Percentiles rank a stretch among this genome's conserved stretches.
Conservation (phyloP, 306 rosid genomes). For the Luffa aegyptiaca region DNA sequence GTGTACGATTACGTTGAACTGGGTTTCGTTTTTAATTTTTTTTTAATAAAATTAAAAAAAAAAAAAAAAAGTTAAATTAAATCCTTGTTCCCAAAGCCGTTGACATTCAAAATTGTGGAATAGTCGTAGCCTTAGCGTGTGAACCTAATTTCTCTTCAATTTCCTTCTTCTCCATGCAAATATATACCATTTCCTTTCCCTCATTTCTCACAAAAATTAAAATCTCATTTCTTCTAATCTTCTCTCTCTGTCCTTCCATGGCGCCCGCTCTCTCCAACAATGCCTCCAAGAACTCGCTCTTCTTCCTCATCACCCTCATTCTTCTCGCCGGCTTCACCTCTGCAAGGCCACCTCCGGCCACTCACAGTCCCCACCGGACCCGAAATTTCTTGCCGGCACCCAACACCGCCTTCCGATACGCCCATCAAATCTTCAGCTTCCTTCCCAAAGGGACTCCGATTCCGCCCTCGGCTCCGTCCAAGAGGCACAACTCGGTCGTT, state of each 20-base stretch:
- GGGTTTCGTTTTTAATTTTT: not conserved
- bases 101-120: not conserved
- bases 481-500: conserved; percentile 56
- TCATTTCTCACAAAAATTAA: not conserved
- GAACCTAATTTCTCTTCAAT: not conserved
- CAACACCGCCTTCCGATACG: conserved; percentile 9
- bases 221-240: not conserved
- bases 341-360: not conserved
- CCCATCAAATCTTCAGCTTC: conserved; percentile 45
- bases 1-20: not conserved
- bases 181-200: not conserved
- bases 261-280: not conserved
- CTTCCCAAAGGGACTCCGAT: conserved; percentile 60
- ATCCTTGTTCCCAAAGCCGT: not conserved
- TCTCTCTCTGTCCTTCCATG: not conserved
- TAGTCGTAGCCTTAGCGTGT: not conserved
- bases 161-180: not conserved
- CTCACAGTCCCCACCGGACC: not conserved
- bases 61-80: not conserved
- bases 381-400: not conserved
- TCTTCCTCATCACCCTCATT: not conserved
- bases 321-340: not conserved
- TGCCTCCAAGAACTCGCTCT: not conserved
- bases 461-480: conserved; percentile 87
- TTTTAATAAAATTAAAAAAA: too few species aligned